Base-by-base conservation (phyloP, 2,329 filamentous ascomycete species). In the Huntiella savannae region DNA sequence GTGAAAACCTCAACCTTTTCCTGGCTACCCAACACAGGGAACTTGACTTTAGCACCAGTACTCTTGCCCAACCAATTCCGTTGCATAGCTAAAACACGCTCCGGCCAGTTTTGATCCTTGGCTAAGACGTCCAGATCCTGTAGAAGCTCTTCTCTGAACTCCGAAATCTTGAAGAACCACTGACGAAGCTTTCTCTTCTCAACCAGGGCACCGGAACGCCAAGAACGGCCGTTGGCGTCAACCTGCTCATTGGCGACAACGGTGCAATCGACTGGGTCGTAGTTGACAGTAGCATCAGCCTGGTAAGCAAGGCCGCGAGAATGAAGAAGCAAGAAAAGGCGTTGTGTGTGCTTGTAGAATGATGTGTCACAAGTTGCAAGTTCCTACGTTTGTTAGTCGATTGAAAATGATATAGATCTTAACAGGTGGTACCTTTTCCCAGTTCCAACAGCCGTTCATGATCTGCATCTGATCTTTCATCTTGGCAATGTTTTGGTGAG, bases 231-330 rank as follows among this genome's bases (percentile, higher is more conserved):
- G 56, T 84, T 79, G 43, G 80, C 71, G 58, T 92, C 83, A n/a
- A 93, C 84, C 62, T 94, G 86, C 61, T 94, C 86, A 58, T 94
- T 94, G 8, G 86, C 86, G 49, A 94, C 67, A 12, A 94, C 86
- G 0, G 86, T 94, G 58, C 82, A 79, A 58, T 94, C 86, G 22
- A 93, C 71, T 1, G 86, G 86, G 54, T 93, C 86, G 63, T 83
- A 94, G 61, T 94, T 94, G 54, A 93, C 86, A 51, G 86, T 63
- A 15, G 84, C 82, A 54, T 91, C 79, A 33, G 76, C 77, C 57
- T 86, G 85, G 59, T 91, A 91, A 45, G 84, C 86, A 13, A 93
- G 67, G 1, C 81, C 82, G 49, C 73, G 71, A 53, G 81, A 66
- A 58, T 81, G 71, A 4, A 94, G 69, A 62, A 80, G 75, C 48